Base-by-base conservation (phyloP, 352 stramenopile genomes). In the Phytophthora pseudosyringae region DNA sequence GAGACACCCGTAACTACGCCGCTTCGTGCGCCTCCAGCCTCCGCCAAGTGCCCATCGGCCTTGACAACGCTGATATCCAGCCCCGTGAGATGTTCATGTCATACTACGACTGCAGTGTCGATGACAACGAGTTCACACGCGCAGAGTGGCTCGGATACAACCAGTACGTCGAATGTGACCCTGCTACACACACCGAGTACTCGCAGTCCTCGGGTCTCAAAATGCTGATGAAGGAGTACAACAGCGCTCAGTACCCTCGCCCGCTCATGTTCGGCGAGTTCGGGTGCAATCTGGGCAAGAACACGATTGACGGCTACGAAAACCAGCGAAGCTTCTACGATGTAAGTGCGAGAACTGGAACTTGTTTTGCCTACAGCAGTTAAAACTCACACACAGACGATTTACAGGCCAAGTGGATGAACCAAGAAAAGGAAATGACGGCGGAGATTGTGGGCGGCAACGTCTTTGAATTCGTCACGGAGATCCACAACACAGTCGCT, bases 191-290 rank as follows among this genome's bases (percentile, higher is more conserved):
- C 70, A 64, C 62, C 0, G 63, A 75, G 60, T 93, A 90, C 63
- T 70, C 46, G 1, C 66, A 91, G 46, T 89, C 83, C 3, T 76
- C 47, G 12, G 86, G 83, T 0, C 65, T 93, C 8, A 55, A 84
- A 26, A 78, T 65, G 9, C 56, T 94, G 46, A 89, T 91, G 79
- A 66, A 56, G 3, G 82, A 90, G 18, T 94, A 91, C 68, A 52
- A 49, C 0, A 49, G 58, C 4, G 58, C 76, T 8, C 70, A 67
- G 1, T 88, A 89, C 55, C 69, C 77, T 35, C 76, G 73, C 0
- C 80, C 81, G 6, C 60, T 92, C 45, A 86, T 94, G 71, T 88
- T 92, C 52, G 78, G 80, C 39, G 86, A 94, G 67, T 94, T 86
- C 62, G 86, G 83, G 18, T 94, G 83, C 62, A 91, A 90, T 65